These are phyloP conservation scores for Eleusine indica DNA, from an alignment of 176 grass and related monocot genomes.

Conservation along the genomic window DNA sequence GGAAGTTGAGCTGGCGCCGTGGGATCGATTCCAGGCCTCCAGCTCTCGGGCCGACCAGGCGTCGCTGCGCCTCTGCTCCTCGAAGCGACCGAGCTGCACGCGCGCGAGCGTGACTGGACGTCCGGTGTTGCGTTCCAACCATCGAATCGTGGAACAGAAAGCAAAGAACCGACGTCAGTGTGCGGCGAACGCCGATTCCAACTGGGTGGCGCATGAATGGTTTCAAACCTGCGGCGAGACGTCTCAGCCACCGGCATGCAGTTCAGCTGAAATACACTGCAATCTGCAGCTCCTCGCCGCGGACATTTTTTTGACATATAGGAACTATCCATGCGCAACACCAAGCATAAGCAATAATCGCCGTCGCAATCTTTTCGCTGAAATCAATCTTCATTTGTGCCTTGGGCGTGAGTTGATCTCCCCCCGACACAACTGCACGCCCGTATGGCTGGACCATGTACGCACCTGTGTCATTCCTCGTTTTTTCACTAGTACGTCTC, in stretches of 20 bases:
- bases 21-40: neutral
- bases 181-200: neutral
- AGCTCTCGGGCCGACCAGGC: constrained; percentile 23
- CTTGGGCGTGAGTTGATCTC: too few species aligned
- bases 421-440: neutral
- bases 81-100: constrained; percentile 21
- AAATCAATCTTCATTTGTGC: too few species aligned
- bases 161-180: neutral
- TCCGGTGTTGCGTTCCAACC: neutral
- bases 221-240: neutral
- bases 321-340: too few species aligned
- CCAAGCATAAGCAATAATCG: too few species aligned
- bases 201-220: neutral
- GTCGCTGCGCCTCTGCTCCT: neutral
- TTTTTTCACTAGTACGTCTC: neutral
- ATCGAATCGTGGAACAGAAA: neutral
- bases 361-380: too few species aligned
- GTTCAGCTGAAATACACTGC: too few species aligned
- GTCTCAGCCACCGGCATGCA: too few species aligned
- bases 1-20: neutral
- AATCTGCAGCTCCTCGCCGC: too few species aligned
- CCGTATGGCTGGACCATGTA: neutral
- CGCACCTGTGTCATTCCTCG: neutral
- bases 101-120: constrained; percentile 9
- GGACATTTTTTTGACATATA: too few species aligned